Evolutionary conservation across 345 rosid genomes (phyloP).

Genomic region (Isatis tinctoria): DNA sequence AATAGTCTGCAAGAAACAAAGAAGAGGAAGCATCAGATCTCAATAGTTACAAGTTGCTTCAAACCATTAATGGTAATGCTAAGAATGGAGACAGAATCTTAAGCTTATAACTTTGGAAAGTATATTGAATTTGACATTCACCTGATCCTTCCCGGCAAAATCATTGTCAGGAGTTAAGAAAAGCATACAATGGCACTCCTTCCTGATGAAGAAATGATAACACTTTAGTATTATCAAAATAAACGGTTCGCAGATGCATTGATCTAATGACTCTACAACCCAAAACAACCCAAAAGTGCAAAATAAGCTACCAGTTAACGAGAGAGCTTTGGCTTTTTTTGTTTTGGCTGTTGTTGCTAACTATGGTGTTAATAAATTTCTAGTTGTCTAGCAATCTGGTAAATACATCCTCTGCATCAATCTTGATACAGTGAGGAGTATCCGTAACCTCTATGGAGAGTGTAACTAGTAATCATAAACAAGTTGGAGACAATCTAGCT

Average conservation of each 20-base stretch:
- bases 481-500: not conserved
- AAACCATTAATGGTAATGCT: not conserved
- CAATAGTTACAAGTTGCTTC: not conserved
- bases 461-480: not conserved
- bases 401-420: not conserved
- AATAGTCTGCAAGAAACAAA: conserved; percentile 51
- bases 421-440: not conserved
- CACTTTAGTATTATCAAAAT: not conserved
- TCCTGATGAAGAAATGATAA: conserved; percentile 46
- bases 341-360: not conserved
- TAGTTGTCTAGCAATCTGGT: not conserved
- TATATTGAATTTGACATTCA: conserved; percentile 18
- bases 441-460: not conserved
- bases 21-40: not conserved
- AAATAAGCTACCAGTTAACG: not conserved
- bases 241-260: not conserved
- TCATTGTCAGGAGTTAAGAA: conserved; percentile 95
- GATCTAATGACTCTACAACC: not conserved
- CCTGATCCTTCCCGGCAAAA: conserved; percentile 95
- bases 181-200: conserved; percentile 99
- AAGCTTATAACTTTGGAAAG: not conserved
- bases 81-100: not conserved
- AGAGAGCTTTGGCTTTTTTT: not conserved
- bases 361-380: not conserved
- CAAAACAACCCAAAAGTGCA: too few species aligned